Base-by-base conservation (phyloP, 257 asterid species). In the Scutellaria barbata region DNA sequence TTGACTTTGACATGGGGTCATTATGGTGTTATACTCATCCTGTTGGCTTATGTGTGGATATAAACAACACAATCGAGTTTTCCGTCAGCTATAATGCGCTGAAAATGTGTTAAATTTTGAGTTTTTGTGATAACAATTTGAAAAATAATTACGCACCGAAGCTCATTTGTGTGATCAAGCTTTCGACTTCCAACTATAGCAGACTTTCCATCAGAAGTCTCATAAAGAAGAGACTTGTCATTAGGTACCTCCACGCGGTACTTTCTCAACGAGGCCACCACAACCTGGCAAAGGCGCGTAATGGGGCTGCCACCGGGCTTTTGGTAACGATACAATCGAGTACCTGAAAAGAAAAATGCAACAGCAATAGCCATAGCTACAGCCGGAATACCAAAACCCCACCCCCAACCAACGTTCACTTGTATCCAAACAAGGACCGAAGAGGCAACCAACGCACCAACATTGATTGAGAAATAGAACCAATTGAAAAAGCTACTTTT, bases 261-360 rank as follows among this genome's bases (percentile, higher is more conserved):
- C 65, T 89, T 89, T 50, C 87, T 78, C 52, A 83, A 69, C 0
- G 90, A 83, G 1, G 96, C 96, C 64, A 87, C 85, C 1, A 89
- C n/a, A 25, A 87, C 94, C 66, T 89, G 94, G 76, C 82, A 82
- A 18, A 89, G 56, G 10, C 94, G 84, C 0, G 92, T 85, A 22
- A 89, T 53, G 30, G 94, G 96, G 81, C 96, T 89, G 14, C 94
- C 96, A 4, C 94, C 94, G 0, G 94, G 94, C 67, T 77, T 85
- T 52, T 87, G 96, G 74, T 87, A 71, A n/a, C 96, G 83, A 54
- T 81, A 87, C 77, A 84, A 55, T 0, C 80, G 75, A 11, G 96
- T 85, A 30, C 94, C 96, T 0, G 87, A 79, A 64, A 87, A 89
- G 94, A 87, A 87, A 77, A 81, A 70, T 1, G 50, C 80, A 1